Evolutionary conservation across 148 eudicot genomes (phyloP).

Genomic region (Rhododendron williamsianum): DNA sequence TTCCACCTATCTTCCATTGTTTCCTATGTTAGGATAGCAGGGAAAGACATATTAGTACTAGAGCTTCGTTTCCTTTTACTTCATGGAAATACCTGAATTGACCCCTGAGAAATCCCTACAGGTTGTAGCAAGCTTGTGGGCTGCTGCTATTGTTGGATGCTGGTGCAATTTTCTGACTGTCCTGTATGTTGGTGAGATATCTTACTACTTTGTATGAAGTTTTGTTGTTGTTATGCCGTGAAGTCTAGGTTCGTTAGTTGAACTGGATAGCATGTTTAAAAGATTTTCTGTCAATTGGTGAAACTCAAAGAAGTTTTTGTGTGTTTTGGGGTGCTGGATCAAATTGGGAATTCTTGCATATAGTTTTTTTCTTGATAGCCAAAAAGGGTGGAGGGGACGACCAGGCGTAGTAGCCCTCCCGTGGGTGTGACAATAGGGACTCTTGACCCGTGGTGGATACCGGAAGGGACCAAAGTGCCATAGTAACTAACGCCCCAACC

Average conservation of each 20-base stretch:
- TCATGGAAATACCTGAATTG: not conserved
- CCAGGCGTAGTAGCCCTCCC: not conserved
- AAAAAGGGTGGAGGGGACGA: not conserved
- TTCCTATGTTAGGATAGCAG: not conserved
- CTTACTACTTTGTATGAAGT: not conserved
- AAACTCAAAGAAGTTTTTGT: not conserved
- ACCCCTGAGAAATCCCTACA: slow-evolving; percentile 12
- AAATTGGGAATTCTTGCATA: not conserved
- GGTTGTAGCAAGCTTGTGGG: slow-evolving; percentile 56
- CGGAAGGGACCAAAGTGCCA: not conserved
- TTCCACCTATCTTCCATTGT: not conserved
- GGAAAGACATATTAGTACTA: not conserved
- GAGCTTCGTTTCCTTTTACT: not conserved
- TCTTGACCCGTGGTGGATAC: not conserved
- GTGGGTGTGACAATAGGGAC: not conserved
- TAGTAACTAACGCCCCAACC: not conserved
- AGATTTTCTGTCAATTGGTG: not conserved
- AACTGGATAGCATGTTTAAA: not conserved
- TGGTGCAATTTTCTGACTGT: slow-evolving; percentile 89
- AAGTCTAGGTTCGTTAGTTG: not conserved
- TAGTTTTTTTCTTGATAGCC: not conserved
- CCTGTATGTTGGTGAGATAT: slow-evolving; percentile 61
- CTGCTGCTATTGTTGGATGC: slow-evolving; percentile 72
- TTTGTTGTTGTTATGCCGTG: not conserved
- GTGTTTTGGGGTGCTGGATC: not conserved